Evolutionary conservation across 2,329 filamentous ascomycete genomes (phyloP).

Genomic region (Penicillium fuscoglaucum): DNA sequence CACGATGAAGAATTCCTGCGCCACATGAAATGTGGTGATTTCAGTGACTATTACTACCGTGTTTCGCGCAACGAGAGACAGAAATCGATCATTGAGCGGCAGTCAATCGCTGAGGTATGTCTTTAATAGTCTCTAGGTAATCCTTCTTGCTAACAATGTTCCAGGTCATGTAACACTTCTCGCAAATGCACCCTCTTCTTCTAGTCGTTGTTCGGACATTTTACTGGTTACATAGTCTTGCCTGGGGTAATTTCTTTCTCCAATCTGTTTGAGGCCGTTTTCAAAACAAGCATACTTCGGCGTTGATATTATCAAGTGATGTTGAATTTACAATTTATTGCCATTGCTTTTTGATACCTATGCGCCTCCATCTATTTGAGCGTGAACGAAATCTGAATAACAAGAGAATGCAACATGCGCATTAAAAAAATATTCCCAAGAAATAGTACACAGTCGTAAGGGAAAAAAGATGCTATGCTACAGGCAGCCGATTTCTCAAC

Average conservation of each 20-base stretch:
- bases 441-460: conserved; percentile 29
- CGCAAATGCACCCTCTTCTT: background rate
- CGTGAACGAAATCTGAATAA: background rate
- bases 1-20: conserved; percentile 96
- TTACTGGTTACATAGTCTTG: background rate
- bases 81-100: conserved; percentile 79
- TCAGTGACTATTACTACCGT: conserved; percentile 87
- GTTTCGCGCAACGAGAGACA: conserved; percentile 80
- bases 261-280: background rate
- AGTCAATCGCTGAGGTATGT: conserved; percentile 53
- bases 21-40: conserved; percentile 91
- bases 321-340: background rate
- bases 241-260: background rate
- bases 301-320: background rate
- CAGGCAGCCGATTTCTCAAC: conserved; percentile 17
- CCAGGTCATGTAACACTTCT: conserved; percentile 22
- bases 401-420: conserved; percentile 7
- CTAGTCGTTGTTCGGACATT: background rate
- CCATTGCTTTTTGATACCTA: conserved; percentile 1
- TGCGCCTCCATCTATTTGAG: background rate
- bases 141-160: conserved; percentile 6
- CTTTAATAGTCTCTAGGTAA: background rate
- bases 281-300: conserved; percentile 1
- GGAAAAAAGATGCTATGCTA: conserved; percentile 29
- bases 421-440: conserved; percentile 19